Conservation (phyloP, 305 asterid genomes). For the Plantago lanceolata region DNA sequence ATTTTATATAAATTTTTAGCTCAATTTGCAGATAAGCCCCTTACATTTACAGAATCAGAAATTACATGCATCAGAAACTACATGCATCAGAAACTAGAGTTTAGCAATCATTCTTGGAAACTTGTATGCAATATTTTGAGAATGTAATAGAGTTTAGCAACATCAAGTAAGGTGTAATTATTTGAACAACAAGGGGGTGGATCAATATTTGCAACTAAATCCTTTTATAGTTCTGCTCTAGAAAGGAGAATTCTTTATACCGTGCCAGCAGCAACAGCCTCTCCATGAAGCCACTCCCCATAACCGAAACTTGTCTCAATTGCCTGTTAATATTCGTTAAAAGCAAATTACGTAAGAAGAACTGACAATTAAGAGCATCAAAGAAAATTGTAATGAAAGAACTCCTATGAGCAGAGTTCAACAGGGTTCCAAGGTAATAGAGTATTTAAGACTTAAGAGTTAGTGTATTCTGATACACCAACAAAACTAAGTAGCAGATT, state of each 20-base stretch:
- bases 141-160: background rate
- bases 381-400: constrained; percentile 2
- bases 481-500: background rate
- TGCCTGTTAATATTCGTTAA: constrained; percentile 52
- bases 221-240: background rate
- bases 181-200: background rate
- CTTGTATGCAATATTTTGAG: background rate
- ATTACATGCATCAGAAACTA: no score
- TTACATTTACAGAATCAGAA: background rate
- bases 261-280: constrained; percentile 96
- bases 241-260: constrained; percentile 32
- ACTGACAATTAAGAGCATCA: constrained; percentile 9
- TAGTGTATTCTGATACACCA: background rate
- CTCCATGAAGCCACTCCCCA: constrained; percentile 97
- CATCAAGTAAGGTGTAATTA: background rate
- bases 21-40: background rate
- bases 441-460: background rate
- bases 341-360: constrained; percentile 13
- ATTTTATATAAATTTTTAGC: no score
- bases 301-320: constrained; percentile 86
- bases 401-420: constrained; percentile 9
- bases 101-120: background rate
- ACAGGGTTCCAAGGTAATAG: no score
- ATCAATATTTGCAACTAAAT: background rate
- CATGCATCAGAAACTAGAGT: no score